A percentile compares a stretch with the other conserved stretches of the same genome.
Evolutionary conservation across 2,329 filamentous ascomycete species (phyloP).

Genomic region (Fusarium sp.): DNA sequence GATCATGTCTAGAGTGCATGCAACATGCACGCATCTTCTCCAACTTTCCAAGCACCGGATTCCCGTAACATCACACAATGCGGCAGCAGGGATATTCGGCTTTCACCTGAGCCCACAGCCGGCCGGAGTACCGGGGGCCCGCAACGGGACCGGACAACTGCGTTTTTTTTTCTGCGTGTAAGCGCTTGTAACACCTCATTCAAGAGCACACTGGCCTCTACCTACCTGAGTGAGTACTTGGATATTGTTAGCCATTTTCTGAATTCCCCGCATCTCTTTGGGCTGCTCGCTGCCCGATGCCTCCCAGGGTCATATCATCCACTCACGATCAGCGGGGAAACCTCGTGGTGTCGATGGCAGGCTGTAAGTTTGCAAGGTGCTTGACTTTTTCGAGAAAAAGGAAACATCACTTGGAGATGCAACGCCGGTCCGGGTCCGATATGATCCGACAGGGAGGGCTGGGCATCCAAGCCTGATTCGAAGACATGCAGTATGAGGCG

Average conservation of each 20-base stretch:
- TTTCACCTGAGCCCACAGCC: constrained; percentile 31
- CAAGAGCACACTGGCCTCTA: not conserved
- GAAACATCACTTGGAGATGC: not conserved
- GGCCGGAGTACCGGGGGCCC: constrained; percentile 30
- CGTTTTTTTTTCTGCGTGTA: constrained; percentile 7
- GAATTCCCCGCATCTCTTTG: constrained; percentile 22
- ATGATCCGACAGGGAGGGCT: constrained; percentile 33
- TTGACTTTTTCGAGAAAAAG: not conserved
- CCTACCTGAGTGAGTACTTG: not conserved
- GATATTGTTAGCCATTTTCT: not conserved
- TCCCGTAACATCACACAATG: constrained; percentile 10
- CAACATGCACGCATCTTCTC: constrained; percentile 34
- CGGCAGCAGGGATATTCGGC: constrained; percentile 29
- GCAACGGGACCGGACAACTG: constrained; percentile 19
- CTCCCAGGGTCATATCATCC: constrained; percentile 31
- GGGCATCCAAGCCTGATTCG: constrained; percentile 11
- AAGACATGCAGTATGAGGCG: constrained; percentile 21
- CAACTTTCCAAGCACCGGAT: constrained; percentile 20
- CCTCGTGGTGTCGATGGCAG: constrained; percentile 36
- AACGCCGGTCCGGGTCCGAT: constrained; percentile 35
- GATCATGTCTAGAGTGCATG: not conserved
- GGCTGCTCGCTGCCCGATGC: constrained; percentile 9
- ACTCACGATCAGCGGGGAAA: constrained; percentile 40
- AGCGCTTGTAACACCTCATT: not conserved
- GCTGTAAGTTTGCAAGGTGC: not conserved